Base-by-base conservation (phyloP, 2,329 filamentous ascomycete species). In the Anisogramma anomala region DNA sequence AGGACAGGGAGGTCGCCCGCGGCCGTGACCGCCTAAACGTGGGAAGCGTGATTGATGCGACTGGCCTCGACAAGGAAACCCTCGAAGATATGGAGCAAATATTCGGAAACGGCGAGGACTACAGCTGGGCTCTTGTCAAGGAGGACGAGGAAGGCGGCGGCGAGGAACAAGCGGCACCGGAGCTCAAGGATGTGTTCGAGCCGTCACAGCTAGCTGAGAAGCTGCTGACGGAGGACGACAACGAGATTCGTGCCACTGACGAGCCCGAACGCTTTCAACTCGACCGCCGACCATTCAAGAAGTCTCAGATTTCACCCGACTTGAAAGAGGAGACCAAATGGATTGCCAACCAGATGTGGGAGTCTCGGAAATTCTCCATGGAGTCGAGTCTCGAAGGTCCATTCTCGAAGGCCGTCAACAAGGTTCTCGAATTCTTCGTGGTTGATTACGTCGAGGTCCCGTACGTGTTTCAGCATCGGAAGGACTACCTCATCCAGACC, bases 121-220 rank as follows among this genome's bases (percentile, higher is more conserved):
- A 96, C 57, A 81, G 88, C 52, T 98, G 93, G 79, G 91, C 89
- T 7, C 67, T 98, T 35, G 83, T 89, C 39, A 71, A 89, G 55
- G 88, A 96, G 60, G 84, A 91, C 33, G 81, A 87, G 36, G 82
- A 88, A 50, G 84, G 93, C 35, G 78, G 82, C 43, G 72, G 83
- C 45, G 83, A 85, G 47, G 84, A 93, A 50, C 84, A 88, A 53
- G 22, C 27, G 3, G 80, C 81, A 33, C 77, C 96, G 31, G 86
- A 95, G 61, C 74, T 98, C 48, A 95, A 96, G 65, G 89, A 98
- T 58, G 89, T 98, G 37, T 98, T 98, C 54, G 91, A 98, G 62
- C 91, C 91, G 1, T 94, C 88, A 3, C 87, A 98, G 59, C 74
- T 98, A 28, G 80, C 82, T 42, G 91, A 98, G 63, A 89, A 86